A percentile compares a stretch with the other conserved stretches of the same genome.
Conservation (phyloP, 805 yeast genomes). For the Wickerhamiella lipophila region DNA sequence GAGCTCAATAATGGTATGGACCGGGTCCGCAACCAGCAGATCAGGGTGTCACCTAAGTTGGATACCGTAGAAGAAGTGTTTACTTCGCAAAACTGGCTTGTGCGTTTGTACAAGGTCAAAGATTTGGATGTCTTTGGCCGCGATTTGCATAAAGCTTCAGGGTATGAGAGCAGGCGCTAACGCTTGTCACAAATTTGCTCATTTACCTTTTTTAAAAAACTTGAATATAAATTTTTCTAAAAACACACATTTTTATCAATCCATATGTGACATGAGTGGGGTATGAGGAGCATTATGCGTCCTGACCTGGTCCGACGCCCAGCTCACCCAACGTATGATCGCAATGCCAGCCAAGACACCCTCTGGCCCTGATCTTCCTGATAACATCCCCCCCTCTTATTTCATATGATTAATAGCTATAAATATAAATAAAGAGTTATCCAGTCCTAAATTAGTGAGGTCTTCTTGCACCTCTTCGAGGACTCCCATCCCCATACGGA, state of each 20-base stretch:
- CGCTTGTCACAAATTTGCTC: background rate
- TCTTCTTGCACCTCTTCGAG: background rate
- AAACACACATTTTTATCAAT: too few relatives aligned
- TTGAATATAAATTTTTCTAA: background rate
- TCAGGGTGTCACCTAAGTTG: conserved; percentile 43
- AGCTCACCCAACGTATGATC: too few relatives aligned
- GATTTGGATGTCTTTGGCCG: conserved; percentile 82
- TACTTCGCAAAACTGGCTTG: conserved; percentile 94
- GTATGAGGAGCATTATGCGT: too few relatives aligned
- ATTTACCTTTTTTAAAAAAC: background rate
- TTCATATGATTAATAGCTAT: background rate
- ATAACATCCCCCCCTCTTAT: too few relatives aligned
- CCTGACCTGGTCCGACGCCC: too few relatives aligned
- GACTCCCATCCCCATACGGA: conserved; percentile 10
- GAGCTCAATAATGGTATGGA: conserved; percentile 56
- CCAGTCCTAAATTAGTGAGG: background rate
- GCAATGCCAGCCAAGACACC: too few relatives aligned
- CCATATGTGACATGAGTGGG: too few relatives aligned
- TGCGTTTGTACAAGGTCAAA: conserved; percentile 84
- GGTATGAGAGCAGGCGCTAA: conserved; percentile 5
- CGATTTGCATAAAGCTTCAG: conserved; percentile 28
- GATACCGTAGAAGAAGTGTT: conserved; percentile 84
- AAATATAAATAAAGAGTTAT: background rate
- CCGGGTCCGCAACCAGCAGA: conserved; percentile 76
- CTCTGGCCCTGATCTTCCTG: too few relatives aligned